Evolutionary conservation across 2,329 filamentous ascomycete genomes (phyloP), one percentile per base, ranked within the genome.

Genomic region (Aureobasidium zeae): DNA sequence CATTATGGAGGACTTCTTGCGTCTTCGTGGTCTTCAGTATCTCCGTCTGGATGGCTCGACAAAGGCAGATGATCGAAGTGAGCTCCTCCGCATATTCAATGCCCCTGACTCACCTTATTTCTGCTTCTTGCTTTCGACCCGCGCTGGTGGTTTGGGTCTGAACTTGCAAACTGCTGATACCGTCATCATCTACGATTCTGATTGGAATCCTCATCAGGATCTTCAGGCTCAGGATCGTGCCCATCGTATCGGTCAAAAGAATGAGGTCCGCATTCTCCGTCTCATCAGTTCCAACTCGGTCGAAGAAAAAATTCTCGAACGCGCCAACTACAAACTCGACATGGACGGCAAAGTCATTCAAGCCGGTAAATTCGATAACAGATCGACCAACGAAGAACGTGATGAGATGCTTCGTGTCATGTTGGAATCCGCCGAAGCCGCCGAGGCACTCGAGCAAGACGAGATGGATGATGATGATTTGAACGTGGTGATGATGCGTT

Each of bases 271-370:
- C 55, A 98, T 98, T 62, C 69, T 98, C 48, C 82, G 91, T 64
- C 73, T 98, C 32, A 96, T 98, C 63, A 95, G 83, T 52, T 93
- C 87, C 8, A 94, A 94, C 57, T 96, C 91, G 0, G 88, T 98
- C 2, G 91, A 98, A 65, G 91, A 98, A 66, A 95, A 96, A 72
- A 98, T 98, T 60, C 71, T 98, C 41, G 91, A 96, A 63, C 83
- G 89, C 61, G 91, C 91, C 2, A 83, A 94, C 53, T 98, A 83
- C 76, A 98, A 98, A 74, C 76, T 98, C 52, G 89, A 96, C 63
- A 95, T 98, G 83, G 91, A 98, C 59, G 89, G 91, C 69, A 98
- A 98, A 66, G 88, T 98, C 60, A 98, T 98, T 55, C 91, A 98
- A 62, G 91, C 91, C 48, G 91, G 91, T 79, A 93, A 94, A 61